These are phyloP conservation scores for Globisporangium spinosum DNA, from an alignment of 352 stramenopile genomes.

Conservation along the genomic window DNA sequence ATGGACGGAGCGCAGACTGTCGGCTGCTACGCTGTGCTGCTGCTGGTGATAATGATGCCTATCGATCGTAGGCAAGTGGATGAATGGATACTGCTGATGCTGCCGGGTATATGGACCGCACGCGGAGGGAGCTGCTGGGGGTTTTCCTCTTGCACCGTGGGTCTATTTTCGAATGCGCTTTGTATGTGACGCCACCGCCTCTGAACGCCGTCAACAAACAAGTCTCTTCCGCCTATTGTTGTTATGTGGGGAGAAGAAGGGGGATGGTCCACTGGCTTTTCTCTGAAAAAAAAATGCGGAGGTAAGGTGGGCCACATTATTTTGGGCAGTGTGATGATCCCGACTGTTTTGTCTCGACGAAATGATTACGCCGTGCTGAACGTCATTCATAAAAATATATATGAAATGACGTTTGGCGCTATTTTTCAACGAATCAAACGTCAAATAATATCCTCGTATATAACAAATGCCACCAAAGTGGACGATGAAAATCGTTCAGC, in stretches of 20 bases:
- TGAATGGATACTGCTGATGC: not conserved
- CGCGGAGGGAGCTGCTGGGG: not conserved
- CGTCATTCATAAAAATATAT: too few species aligned
- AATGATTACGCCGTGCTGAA: not conserved
- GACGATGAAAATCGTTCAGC: not conserved
- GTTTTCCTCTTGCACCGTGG: not conserved
- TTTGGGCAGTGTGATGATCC: not conserved
- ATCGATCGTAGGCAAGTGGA: not conserved
- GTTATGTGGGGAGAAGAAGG: not conserved
- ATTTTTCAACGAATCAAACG: not conserved
- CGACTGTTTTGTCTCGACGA: not conserved
- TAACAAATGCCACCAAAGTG: too few species aligned
- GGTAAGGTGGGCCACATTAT: not conserved
- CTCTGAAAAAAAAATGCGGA: not conserved
- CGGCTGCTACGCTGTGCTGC: not conserved
- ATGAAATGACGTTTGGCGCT: too few species aligned
- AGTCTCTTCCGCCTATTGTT: not conserved
- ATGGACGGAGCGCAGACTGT: not conserved
- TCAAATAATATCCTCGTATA: not conserved
- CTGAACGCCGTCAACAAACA: not conserved
- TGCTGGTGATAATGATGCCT: not conserved
- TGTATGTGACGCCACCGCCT: not conserved
- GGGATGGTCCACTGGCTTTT: constrained; percentile 6
- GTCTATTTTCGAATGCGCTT: constrained; percentile 1
- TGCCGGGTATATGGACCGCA: not conserved